These are phyloP conservation scores for Trichoderma virens DNA, from an alignment of 495 filamentous ascomycete genomes.

Conservation along the genomic window DNA sequence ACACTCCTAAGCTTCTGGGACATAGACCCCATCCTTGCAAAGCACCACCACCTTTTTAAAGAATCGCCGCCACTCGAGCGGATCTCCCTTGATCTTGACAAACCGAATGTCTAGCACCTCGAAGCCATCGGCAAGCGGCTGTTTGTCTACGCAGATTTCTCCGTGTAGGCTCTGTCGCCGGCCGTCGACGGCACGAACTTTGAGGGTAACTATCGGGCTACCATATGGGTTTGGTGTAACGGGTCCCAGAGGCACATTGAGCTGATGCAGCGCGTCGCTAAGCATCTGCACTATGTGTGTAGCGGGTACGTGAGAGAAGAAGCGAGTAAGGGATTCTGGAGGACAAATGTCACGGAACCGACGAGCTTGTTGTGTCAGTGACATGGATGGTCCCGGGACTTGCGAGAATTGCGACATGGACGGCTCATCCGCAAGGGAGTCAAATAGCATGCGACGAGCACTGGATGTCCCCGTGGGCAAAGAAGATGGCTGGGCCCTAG, in stretches of 20 bases:
- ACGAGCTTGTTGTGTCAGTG: constrained; percentile 75
- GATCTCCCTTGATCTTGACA: constrained; percentile 91
- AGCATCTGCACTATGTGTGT: constrained; percentile 71
- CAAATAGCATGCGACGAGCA: constrained; percentile 35
- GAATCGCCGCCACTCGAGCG: constrained; percentile 91
- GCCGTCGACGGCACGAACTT: constrained; percentile 69
- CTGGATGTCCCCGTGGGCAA: constrained; percentile 37
- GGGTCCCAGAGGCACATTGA: constrained; percentile 67
- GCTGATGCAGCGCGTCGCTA: constrained; percentile 68
- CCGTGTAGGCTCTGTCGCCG: constrained; percentile 75
- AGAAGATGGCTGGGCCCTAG: constrained; percentile 41
- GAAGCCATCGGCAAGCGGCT: constrained; percentile 40
- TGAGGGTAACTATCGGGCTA: constrained; percentile 53
- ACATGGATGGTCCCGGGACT: constrained; percentile 70
- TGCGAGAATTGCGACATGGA: constrained; percentile 87
- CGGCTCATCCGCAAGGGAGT: constrained; percentile 75
- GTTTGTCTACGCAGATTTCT: constrained; percentile 71
- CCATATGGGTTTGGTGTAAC: constrained; percentile 21
- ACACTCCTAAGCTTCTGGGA: constrained; percentile 30
- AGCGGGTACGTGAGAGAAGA: constrained; percentile 79
- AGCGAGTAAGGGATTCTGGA: constrained; percentile 74
- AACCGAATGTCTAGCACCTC: constrained; percentile 81
- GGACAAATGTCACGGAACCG: constrained; percentile 82
- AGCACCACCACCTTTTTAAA: constrained; percentile 87
- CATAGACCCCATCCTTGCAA: constrained; percentile 75